phyloP scores from a whole-genome alignment of 306 rosid genomes.

The Glycine latifolia region DNA sequence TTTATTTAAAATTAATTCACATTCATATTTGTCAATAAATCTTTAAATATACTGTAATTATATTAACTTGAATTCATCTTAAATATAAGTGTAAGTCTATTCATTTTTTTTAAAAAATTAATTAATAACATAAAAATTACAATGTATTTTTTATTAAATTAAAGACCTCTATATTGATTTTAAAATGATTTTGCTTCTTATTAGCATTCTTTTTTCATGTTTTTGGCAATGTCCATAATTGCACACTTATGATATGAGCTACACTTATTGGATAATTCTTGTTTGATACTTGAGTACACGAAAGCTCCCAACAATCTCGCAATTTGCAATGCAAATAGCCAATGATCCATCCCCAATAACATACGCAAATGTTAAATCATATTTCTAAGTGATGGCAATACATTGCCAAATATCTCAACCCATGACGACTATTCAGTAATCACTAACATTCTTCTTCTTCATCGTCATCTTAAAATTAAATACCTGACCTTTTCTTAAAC shows the following conservation, averaged over 20 bases:
- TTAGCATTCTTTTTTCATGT: no score
- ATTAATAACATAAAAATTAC: neutral
- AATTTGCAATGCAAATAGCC: slow-evolving; percentile 9
- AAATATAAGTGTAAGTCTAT: neutral
- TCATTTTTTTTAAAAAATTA: neutral
- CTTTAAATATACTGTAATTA: neutral
- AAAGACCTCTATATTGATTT: neutral
- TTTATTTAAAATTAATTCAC: neutral
- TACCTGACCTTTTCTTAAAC: neutral
- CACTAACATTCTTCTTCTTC: neutral
- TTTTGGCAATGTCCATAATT: no score
- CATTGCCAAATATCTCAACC: neutral
- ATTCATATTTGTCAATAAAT: no score
- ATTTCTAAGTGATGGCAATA: neutral
- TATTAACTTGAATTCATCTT: neutral
- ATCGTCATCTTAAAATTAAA: neutral
- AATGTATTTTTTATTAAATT: neutral
- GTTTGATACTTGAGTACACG: slow-evolving; percentile 14
- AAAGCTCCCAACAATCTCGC: neutral
- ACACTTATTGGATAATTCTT: neutral
- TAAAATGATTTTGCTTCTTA: neutral
- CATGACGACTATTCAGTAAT: neutral
- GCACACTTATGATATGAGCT: no score
- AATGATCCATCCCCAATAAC: neutral
- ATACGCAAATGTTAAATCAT: slow-evolving; percentile 6